Conservation (phyloP, 768 basidiomycete genomes). For the Kwoniella europaea region DNA sequence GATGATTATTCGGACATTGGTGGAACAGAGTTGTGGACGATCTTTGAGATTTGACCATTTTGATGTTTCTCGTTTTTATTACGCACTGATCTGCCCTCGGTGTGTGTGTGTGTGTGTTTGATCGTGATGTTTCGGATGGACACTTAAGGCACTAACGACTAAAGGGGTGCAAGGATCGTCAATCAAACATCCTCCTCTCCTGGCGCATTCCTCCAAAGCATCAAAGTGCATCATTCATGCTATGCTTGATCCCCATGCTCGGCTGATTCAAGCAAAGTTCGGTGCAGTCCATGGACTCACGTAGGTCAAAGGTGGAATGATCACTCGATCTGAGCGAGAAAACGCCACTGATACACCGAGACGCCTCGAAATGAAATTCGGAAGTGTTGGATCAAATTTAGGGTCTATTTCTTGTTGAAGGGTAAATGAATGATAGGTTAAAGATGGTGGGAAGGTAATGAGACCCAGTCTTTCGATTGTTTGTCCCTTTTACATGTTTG, state of each 20-base stretch:
- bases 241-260: too few relatives aligned
- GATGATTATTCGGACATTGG: constrained; percentile 16
- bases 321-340: neutral
- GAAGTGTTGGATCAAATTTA: neutral
- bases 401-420: neutral
- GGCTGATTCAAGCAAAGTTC: too few relatives aligned
- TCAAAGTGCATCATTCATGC: too few relatives aligned
- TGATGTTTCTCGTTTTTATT: neutral
- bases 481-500: too few relatives aligned
- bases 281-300: too few relatives aligned
- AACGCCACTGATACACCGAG: neutral
- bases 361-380: neutral
- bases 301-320: neutral
- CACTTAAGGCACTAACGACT: neutral
- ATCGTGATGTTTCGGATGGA: constrained; percentile 17
- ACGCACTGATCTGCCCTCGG: constrained; percentile 4
- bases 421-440: too few relatives aligned
- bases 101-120: too few relatives aligned
- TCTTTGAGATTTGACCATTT: constrained; percentile 27
- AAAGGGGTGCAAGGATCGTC: constrained; percentile 5
- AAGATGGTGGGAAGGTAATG: too few relatives aligned
- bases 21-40: constrained; percentile 20
- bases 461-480: too few relatives aligned
- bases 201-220: too few relatives aligned
- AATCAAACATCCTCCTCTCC: neutral